These are phyloP conservation scores for Clonostachys rosea DNA, from an alignment of 2,329 filamentous ascomycete species.

Conservation along the genomic window DNA sequence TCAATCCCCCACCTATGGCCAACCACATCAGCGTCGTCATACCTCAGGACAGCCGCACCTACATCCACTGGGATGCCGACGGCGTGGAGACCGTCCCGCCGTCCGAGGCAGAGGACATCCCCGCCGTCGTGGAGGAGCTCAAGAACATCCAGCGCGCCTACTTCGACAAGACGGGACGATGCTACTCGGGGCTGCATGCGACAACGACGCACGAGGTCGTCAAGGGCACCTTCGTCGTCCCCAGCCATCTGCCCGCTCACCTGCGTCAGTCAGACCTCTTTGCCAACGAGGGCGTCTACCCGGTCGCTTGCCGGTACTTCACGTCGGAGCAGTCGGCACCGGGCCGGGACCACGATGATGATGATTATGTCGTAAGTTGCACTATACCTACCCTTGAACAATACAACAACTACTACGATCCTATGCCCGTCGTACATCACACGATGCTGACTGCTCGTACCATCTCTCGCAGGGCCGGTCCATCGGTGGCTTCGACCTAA, in stretches of 20 bases:
- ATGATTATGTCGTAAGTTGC: neutral
- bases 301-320: neutral
- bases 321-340: constrained; percentile 1
- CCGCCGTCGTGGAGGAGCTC: neutral
- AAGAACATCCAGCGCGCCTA: constrained; percentile 1
- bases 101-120: constrained; percentile 1
- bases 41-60: neutral
- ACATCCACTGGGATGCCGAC: neutral
- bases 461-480: constrained; percentile 32
- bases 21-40: too few relatives aligned
- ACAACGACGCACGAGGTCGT: constrained; percentile 38
- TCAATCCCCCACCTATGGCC: too few relatives aligned
- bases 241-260: constrained; percentile 31
- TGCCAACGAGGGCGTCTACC: constrained; percentile 17
- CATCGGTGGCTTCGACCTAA: constrained; percentile 34
- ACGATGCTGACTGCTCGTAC: constrained; percentile 8
- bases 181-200: constrained; percentile 29
- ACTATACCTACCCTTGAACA: neutral
- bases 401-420: constrained; percentile 7
- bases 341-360: too few relatives aligned
- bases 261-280: constrained; percentile 33
- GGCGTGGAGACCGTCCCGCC: neutral
- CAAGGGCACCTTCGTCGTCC: constrained; percentile 37
- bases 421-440: constrained; percentile 11
- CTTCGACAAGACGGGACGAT: constrained; percentile 4